Conservation (phyloP, 2,329 filamentous ascomycete genomes). For the Colletotrichum sp. region DNA sequence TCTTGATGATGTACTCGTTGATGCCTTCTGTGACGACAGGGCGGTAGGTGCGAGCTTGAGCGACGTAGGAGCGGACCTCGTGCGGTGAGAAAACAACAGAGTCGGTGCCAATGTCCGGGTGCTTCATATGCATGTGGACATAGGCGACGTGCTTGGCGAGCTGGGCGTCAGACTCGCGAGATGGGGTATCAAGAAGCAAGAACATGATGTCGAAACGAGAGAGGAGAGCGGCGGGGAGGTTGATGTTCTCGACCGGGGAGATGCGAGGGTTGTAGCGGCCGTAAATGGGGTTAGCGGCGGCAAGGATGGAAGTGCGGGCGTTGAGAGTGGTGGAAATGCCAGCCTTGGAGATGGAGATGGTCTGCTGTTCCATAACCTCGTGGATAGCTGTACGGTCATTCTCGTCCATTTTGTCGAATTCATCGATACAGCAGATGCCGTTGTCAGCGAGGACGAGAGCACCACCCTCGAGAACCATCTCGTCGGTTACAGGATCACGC, state of each 20-base stretch:
- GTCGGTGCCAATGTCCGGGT: slow-evolving; percentile 73
- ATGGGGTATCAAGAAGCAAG: slow-evolving; percentile 93
- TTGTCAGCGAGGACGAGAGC: slow-evolving; percentile 83
- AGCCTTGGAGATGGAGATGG: slow-evolving; percentile 82
- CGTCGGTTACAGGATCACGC: slow-evolving; percentile 82
- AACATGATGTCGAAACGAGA: slow-evolving; percentile 98
- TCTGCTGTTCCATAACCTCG: slow-evolving; percentile 90
- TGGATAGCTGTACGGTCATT: slow-evolving; percentile 82
- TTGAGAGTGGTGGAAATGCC: slow-evolving; percentile 82
- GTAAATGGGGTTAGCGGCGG: slow-evolving; percentile 95
- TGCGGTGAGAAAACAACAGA: slow-evolving; percentile 84
- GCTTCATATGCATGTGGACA: slow-evolving; percentile 95
- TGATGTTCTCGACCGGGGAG: slow-evolving; percentile 98
- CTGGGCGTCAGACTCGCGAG: slow-evolving; percentile 88
- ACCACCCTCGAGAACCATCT: slow-evolving; percentile 84
- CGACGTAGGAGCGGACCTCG: slow-evolving; percentile 95
- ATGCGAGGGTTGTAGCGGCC: slow-evolving; percentile 98
- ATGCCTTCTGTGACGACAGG: slow-evolving; percentile 85
- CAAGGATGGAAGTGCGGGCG: slow-evolving; percentile 92
- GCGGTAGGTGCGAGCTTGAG: slow-evolving; percentile 87
- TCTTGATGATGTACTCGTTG: slow-evolving; percentile 95
- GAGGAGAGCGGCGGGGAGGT: slow-evolving; percentile 93
- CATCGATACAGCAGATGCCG: slow-evolving; percentile 85
- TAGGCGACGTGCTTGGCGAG: slow-evolving; percentile 94
- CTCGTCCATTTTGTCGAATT: slow-evolving; percentile 91